Evolutionary conservation across 306 rosid genomes (phyloP).

Genomic region (Vigna trinervia): DNA sequence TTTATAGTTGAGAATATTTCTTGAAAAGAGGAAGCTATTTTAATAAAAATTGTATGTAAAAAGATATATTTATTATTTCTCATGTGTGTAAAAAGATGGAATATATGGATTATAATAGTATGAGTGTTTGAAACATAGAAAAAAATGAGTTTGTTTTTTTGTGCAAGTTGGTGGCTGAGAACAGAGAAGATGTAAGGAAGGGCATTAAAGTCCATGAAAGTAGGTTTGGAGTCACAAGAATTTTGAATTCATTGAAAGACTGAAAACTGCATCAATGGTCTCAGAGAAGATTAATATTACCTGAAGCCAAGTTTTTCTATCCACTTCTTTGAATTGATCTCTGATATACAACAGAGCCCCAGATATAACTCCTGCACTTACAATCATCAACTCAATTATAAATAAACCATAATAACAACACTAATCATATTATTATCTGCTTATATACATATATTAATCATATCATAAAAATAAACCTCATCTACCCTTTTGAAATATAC

Average conservation of each 20-base stretch:
- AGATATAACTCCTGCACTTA: slow-evolving; percentile 66
- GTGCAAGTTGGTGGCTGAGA: slow-evolving; percentile 33
- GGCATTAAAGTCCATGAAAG: slow-evolving; percentile 43
- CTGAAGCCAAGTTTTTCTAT: slow-evolving; percentile 61
- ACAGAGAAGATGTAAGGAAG: slow-evolving; percentile 22
- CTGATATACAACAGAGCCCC: slow-evolving; percentile 75
- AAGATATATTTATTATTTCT: too few relatives aligned
- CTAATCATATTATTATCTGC: not conserved
- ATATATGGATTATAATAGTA: too few relatives aligned
- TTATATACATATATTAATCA: not conserved
- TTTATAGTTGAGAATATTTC: too few relatives aligned
- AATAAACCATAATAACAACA: not conserved
- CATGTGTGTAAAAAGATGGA: too few relatives aligned
- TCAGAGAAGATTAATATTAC: slow-evolving; percentile 35
- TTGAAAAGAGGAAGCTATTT: too few relatives aligned
- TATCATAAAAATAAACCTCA: not conserved
- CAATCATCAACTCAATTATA: not conserved
- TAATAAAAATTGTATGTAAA: too few relatives aligned
- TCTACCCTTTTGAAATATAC: not conserved
- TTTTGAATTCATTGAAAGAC: not conserved
- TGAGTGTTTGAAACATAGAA: not conserved
- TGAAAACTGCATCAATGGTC: slow-evolving; percentile 4
- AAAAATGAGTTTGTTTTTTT: slow-evolving; percentile 1
- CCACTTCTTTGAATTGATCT: slow-evolving; percentile 61
- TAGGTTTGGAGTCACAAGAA: slow-evolving; percentile 25